A percentile compares a stretch with the other conserved stretches of the same genome.
phyloP scores from a whole-genome alignment of 495 filamentous ascomycete species.

The Parathielavia hyrcaniae region DNA sequence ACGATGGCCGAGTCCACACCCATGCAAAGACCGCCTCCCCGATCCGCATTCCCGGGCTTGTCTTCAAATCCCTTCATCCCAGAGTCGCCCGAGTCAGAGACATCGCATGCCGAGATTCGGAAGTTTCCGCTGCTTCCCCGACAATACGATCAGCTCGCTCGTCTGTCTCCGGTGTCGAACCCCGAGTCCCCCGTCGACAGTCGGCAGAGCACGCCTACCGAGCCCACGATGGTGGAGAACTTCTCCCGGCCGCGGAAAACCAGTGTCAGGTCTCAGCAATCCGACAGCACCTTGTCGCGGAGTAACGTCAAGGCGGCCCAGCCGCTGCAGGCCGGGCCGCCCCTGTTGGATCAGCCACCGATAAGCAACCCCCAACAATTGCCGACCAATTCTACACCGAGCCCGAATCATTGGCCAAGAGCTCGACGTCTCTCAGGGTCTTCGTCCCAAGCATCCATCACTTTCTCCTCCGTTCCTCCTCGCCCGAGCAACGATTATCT shows the following conservation, averaged over 20 bases:
- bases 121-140: constrained; percentile 24
- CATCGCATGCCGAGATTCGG: constrained; percentile 14
- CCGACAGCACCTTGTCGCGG: constrained; percentile 33
- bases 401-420: constrained; percentile 33
- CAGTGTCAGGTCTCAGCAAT: constrained; percentile 39
- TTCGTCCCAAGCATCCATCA: constrained; percentile 43
- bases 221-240: constrained; percentile 40
- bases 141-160: constrained; percentile 25
- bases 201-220: constrained; percentile 22
- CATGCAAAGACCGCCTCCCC: constrained; percentile 19
- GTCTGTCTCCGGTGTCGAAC: constrained; percentile 23
- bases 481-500: constrained; percentile 33
- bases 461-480: constrained; percentile 35
- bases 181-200: constrained; percentile 25
- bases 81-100: constrained; percentile 20
- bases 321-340: constrained; percentile 28
- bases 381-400: constrained; percentile 12
- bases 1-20: constrained; percentile 28
- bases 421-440: constrained; percentile 41
- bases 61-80: constrained; percentile 34
- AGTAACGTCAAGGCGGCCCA: constrained; percentile 16
- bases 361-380: constrained; percentile 19
- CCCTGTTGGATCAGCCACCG: constrained; percentile 28
- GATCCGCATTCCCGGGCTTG: constrained; percentile 30
- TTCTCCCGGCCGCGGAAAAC: constrained; percentile 48